Conservation (phyloP, 2,329 filamentous ascomycete genomes). For the Calonectria henricotiae region DNA sequence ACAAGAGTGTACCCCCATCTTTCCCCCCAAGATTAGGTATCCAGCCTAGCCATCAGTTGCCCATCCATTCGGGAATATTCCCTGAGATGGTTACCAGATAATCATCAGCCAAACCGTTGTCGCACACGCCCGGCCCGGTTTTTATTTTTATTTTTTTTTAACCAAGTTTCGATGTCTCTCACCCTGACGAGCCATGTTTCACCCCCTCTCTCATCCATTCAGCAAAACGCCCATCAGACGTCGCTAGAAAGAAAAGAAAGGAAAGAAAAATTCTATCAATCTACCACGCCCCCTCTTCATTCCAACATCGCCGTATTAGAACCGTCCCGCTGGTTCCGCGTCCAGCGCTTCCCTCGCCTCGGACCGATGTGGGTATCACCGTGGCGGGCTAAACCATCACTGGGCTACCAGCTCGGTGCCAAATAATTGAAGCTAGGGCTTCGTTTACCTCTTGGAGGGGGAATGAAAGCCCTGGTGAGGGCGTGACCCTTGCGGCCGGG, state of each 20-base stretch:
- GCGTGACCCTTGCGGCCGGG: conserved; percentile 18
- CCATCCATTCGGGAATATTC: conserved; percentile 27
- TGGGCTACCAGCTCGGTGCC: conserved; percentile 1
- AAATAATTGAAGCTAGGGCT: conserved; percentile 4
- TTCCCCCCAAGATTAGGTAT: conserved; percentile 1
- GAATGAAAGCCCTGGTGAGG: conserved; percentile 5
- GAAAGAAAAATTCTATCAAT: conserved; percentile 6
- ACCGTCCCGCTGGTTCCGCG: conserved; percentile 20
- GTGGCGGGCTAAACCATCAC: conserved; percentile 11
- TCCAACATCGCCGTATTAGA: conserved; percentile 1
- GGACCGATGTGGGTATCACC: conserved; percentile 14
- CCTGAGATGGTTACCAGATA: not conserved
- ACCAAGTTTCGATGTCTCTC: conserved; percentile 11
- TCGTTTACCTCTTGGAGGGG: conserved; percentile 10
- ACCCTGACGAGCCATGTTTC: conserved; percentile 21
- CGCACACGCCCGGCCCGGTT: conserved; percentile 16
- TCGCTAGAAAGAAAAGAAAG: conserved; percentile 22
- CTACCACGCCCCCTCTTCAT: not conserved
- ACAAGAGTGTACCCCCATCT: conserved; percentile 20
- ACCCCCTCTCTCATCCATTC: not conserved
- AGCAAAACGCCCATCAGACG: conserved; percentile 24
- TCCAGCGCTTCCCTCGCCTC: conserved; percentile 29
- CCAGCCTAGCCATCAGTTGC: not conserved
- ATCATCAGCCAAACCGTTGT: conserved; percentile 17
- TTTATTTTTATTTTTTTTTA: not conserved